These are phyloP conservation scores for Colletotrichum tamarilloi DNA, from an alignment of 2,329 filamentous ascomycete genomes.

Conservation along the genomic window DNA sequence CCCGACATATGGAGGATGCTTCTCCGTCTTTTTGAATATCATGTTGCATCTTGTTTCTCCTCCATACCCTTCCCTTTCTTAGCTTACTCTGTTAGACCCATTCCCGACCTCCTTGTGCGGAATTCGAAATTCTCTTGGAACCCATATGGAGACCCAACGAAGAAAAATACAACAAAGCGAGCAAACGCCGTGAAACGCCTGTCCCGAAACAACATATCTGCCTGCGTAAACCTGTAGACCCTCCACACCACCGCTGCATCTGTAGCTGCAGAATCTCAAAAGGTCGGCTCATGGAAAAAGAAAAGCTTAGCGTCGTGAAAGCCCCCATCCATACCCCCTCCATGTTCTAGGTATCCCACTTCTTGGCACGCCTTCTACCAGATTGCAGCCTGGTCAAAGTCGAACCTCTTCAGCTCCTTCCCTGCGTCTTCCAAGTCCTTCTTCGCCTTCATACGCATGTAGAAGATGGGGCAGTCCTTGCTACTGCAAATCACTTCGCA, in stretches of 20 bases:
- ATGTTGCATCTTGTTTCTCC: background rate
- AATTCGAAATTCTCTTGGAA: background rate
- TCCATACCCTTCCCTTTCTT: background rate
- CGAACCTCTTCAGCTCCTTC: conserved; percentile 90
- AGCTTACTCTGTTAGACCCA: background rate
- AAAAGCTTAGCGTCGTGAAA: conserved; percentile 25
- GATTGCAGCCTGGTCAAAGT: conserved; percentile 80
- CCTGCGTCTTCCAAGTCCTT: conserved; percentile 97
- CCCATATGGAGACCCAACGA: background rate
- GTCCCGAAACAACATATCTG: conserved; percentile 16
- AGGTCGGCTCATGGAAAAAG: conserved; percentile 7
- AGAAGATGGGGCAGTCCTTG: conserved; percentile 98
- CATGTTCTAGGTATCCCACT: background rate
- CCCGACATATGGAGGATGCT: conserved; percentile 9
- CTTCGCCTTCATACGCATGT: conserved; percentile 99
- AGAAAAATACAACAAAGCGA: background rate
- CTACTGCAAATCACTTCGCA: conserved; percentile 98
- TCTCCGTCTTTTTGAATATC: background rate
- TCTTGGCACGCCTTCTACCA: conserved; percentile 51
- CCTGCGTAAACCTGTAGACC: background rate
- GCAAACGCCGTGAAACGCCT: conserved; percentile 10
- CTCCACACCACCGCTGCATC: conserved; percentile 1
- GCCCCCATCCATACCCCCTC: background rate
- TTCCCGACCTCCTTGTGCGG: background rate
- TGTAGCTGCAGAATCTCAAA: conserved; percentile 21